Evolutionary conservation across 2,329 filamentous ascomycete genomes (phyloP), one percentile per base, ranked within the genome.

Genomic region (Penicillium psychrosexuale): DNA sequence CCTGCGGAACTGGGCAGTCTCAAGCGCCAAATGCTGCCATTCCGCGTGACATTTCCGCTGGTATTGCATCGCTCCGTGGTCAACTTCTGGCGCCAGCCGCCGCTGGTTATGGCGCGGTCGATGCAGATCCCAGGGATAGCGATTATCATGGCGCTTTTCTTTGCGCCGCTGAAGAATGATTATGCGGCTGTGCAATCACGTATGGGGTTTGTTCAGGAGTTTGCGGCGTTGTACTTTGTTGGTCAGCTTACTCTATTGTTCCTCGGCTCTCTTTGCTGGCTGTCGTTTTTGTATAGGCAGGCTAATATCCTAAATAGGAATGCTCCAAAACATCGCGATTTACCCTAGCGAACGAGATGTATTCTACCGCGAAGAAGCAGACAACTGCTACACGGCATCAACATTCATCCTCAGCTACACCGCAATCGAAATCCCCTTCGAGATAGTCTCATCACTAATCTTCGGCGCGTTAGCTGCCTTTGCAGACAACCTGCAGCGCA

Each of bases 241-340:
- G 71, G 71, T 66, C 55, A 46, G 68, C 61, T 31, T 31, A 11
- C 11, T 36, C n/a, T 2, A 27, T 15, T 22, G 11, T 15, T 3
- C 5, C 3, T 8, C 3, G 7, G 8, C 2, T 34, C 30, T 24
- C 13, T 45, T n/a, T 5, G 12, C 12, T 31, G 5, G 43, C 3
- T 2, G 0, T 43, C 17, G 3, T 2, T 30, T 22, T 31, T 33
- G 0, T 3, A 15, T 13, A 40, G 3, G 2, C 7, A 47, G 15
- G 4, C 33, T 31, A 13, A 47, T 27, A 9, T 15, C n/a, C n/a
- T 8, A 8, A 39, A 19, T 6, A 82, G 88, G 88, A 28, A 90
- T 91, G 87, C 78, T 91, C 12, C 87, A 91, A 69, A 91, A 91
- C 64, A 85, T 91, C 4, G 86, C 87, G 3, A 80, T 89, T 8